A percentile compares a stretch with the other conserved stretches of the same genome.
These are phyloP conservation scores for Phoenix roebelenii DNA, from an alignment of 176 grass and related monocot genomes.

Conservation along the genomic window DNA sequence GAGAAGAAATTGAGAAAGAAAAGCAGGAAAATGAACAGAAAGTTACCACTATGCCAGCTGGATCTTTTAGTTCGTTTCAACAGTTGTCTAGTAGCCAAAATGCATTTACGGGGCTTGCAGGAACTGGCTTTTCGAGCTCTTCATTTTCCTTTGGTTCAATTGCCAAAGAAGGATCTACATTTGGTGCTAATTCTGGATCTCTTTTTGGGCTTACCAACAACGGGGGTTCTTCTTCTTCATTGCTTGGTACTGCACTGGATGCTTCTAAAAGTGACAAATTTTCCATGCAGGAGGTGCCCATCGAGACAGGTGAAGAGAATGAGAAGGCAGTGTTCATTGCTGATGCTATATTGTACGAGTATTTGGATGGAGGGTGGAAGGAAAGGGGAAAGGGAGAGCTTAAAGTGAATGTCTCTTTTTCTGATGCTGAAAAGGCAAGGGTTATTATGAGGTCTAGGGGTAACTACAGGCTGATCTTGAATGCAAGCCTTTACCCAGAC, in stretches of 20 bases:
- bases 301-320: slow-evolving; percentile 97
- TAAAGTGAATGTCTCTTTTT: slow-evolving; percentile 62
- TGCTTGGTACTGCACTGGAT: slow-evolving; percentile 26
- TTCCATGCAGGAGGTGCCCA: slow-evolving; percentile 62
- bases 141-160: slow-evolving; percentile 63
- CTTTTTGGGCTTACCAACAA: slow-evolving; percentile 44
- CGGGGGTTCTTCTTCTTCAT: slow-evolving; percentile 19
- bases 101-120: slow-evolving; percentile 77
- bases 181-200: slow-evolving; percentile 21
- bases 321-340: slow-evolving; percentile 61
- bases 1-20: slow-evolving; percentile 31
- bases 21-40: slow-evolving; percentile 40
- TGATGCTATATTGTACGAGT: slow-evolving; percentile 83
- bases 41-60: slow-evolving; percentile 19
- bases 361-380: slow-evolving; percentile 80
- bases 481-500: slow-evolving; percentile 76
- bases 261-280: slow-evolving; percentile 32
- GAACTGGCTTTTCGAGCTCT: slow-evolving; percentile 80
- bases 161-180: slow-evolving; percentile 34
- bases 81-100: slow-evolving; percentile 92
- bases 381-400: slow-evolving; percentile 95
- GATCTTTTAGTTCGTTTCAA: slow-evolving; percentile 65
- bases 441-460: slow-evolving; percentile 89
- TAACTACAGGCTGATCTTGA: slow-evolving; percentile 72
- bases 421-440: slow-evolving; percentile 50